phyloP scores from a whole-genome alignment of 371 early-diverging fungal species.

The Syncephalastrum racemosum region DNA sequence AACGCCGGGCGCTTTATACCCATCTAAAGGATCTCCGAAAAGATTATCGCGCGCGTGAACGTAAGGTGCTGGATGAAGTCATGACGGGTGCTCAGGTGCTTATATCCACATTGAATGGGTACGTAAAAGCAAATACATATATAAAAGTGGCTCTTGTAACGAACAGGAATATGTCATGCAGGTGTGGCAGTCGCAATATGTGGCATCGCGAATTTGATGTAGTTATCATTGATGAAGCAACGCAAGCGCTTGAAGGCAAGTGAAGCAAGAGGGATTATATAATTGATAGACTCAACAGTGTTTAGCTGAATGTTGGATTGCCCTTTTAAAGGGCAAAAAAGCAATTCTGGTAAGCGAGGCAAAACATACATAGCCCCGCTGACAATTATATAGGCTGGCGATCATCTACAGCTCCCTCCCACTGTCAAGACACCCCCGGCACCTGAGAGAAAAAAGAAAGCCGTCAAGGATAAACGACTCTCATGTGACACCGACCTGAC shows the following conservation, averaged over 20 bases:
- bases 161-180: conserved; percentile 1
- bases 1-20: conserved; percentile 66
- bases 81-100: conserved; percentile 63
- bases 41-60: conserved; percentile 74
- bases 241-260: conserved; percentile 81
- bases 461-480: conserved; percentile 17
- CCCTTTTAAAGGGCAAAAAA: conserved; percentile 72
- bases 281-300: neutral
- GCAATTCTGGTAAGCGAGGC: conserved; percentile 64
- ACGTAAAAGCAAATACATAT: neutral
- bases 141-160: neutral
- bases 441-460: conserved; percentile 14
- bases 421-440: conserved; percentile 60
- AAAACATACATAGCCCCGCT: neutral
- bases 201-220: conserved; percentile 78
- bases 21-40: conserved; percentile 73
- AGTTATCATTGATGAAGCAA: conserved; percentile 94
- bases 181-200: conserved; percentile 57
- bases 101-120: conserved; percentile 65
- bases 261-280: neutral
- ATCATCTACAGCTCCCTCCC: conserved; percentile 92
- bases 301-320: conserved; percentile 89
- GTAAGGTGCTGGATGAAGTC: conserved; percentile 63
- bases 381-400: conserved; percentile 70
- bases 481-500: conserved; percentile 34